A percentile compares a stretch with the other conserved stretches of the same genome.
Evolutionary conservation across 345 rosid genomes (phyloP).

Genomic region (Barbarea vulgaris): DNA sequence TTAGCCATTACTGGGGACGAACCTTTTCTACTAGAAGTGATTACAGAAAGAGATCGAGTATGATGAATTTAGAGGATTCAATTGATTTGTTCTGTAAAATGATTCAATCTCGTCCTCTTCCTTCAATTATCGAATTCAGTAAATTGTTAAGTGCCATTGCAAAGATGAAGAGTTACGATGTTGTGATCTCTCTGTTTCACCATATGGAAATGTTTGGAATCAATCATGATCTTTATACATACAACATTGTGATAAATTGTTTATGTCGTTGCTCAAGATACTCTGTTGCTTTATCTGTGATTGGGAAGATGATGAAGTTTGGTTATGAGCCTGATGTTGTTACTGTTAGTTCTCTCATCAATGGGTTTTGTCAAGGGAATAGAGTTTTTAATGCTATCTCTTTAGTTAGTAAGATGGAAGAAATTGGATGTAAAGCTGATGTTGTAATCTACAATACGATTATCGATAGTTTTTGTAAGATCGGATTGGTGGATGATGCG

Average conservation of each 20-base stretch:
- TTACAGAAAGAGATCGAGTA: background rate
- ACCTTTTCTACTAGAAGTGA: background rate
- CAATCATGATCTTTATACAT: slow-evolving; percentile 36
- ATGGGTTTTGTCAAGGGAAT: slow-evolving; percentile 24
- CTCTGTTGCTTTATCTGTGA: slow-evolving; percentile 32
- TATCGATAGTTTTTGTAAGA: slow-evolving; percentile 25
- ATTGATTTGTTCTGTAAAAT: slow-evolving; percentile 11
- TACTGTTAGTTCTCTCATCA: slow-evolving; percentile 32
- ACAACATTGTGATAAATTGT: slow-evolving; percentile 34
- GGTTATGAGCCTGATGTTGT: slow-evolving; percentile 36
- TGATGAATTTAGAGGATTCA: background rate
- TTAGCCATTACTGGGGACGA: background rate
- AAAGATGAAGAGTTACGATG: slow-evolving; percentile 9
- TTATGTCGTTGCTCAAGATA: slow-evolving; percentile 24
- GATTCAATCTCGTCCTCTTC: slow-evolving; percentile 33
- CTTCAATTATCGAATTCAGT: slow-evolving; percentile 34
- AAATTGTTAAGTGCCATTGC: slow-evolving; percentile 22
- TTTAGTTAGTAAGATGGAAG: slow-evolving; percentile 27
- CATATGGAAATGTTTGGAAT: slow-evolving; percentile 33
- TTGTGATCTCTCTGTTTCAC: slow-evolving; percentile 22
- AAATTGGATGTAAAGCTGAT: slow-evolving; percentile 17
- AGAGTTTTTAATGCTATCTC: slow-evolving; percentile 30
- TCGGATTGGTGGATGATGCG: slow-evolving; percentile 6
- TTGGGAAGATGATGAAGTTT: slow-evolving; percentile 37
- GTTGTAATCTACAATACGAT: slow-evolving; percentile 35